Base-by-base conservation (phyloP, 73 alveolate species). In the Paramecium biaurelia region DNA sequence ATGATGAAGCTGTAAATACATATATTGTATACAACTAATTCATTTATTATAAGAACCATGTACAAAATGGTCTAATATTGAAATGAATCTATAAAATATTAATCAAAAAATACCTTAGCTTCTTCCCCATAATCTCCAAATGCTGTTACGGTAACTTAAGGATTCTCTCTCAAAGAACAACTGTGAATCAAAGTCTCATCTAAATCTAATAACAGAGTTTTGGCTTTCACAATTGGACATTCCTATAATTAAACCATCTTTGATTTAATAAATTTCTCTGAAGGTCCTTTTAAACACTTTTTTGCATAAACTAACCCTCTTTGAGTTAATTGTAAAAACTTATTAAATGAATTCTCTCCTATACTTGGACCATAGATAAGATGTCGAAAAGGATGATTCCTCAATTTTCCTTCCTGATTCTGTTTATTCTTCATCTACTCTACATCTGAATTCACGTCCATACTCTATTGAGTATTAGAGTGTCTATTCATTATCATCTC, bases 1-100 rank as follows among this genome's bases (percentile, higher is more conserved):
- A 93, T 93, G 97, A 98, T 6, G 99, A 95, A 12, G 99, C 99
- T 23, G 99, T 97, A 86, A 92, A 97, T 30, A 96, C 93, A 67
- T 96, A 97, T 11, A 97, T 97, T 74, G 95, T 92, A 92, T 93
- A 97, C 58, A 92, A 68, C 85, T 96, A 87, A 59, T 89, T 93
- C 86, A 95, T 97, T 87, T 93, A 92, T 93, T 92, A 92, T 70
- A 97, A 92, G 68, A 97, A 93, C 93, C 97, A 98, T 82, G 95
- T 85, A 84, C 98, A 96, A 87, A 72, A 90, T 38, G 99, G 99
- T 43, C 99, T 87, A 15, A 97, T 92, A 93, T 97, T 96, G 24
- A 97, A 93, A n/a, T 97, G 97, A 15, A 97, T 97, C 92, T 96
- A 24, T 8, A 30, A 63, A 26, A 1, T 7, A 11, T 14, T 21